Conservation (phyloP, 306 rosid genomes). For the Castanea crenata region DNA sequence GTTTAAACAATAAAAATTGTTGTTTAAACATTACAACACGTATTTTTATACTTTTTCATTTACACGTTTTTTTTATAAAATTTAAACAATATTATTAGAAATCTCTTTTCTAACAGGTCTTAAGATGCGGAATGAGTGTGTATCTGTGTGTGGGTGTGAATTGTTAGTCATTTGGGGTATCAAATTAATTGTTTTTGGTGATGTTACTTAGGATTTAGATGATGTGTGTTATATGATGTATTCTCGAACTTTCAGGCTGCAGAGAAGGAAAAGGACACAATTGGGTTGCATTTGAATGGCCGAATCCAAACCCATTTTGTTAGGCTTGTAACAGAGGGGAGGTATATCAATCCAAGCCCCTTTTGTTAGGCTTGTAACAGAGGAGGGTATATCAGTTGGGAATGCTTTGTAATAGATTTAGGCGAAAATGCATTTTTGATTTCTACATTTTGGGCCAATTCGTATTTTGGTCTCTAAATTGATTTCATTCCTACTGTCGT, state of each 20-base stretch:
- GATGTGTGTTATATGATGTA: not conserved
- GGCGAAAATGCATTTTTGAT: too few relatives aligned
- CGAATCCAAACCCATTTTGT: slow-evolving; percentile 17
- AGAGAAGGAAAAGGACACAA: slow-evolving; percentile 23
- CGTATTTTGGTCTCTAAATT: too few relatives aligned
- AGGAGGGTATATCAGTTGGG: slow-evolving; percentile 47
- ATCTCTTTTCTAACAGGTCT: too few relatives aligned
- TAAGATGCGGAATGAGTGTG: too few relatives aligned
- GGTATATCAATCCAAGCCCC: slow-evolving; percentile 53
- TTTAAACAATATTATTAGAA: too few relatives aligned
- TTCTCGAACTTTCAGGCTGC: slow-evolving; percentile 30
- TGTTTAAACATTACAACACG: too few relatives aligned
- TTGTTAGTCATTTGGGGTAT: not conserved
- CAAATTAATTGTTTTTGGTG: not conserved
- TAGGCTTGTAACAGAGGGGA: slow-evolving; percentile 52
- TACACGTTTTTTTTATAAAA: too few relatives aligned
- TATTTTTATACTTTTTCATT: too few relatives aligned
- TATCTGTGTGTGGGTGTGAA: not conserved
- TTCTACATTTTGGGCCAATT: too few relatives aligned
- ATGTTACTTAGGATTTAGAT: not conserved
- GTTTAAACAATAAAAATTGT: too few relatives aligned
- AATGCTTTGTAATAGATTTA: not conserved
- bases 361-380: slow-evolving; percentile 68
- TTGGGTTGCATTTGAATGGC: slow-evolving; percentile 49
- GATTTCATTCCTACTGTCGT: too few relatives aligned